Conservation (phyloP, 1,284 basidiomycete genomes). For the Meripilus lineatus region DNA sequence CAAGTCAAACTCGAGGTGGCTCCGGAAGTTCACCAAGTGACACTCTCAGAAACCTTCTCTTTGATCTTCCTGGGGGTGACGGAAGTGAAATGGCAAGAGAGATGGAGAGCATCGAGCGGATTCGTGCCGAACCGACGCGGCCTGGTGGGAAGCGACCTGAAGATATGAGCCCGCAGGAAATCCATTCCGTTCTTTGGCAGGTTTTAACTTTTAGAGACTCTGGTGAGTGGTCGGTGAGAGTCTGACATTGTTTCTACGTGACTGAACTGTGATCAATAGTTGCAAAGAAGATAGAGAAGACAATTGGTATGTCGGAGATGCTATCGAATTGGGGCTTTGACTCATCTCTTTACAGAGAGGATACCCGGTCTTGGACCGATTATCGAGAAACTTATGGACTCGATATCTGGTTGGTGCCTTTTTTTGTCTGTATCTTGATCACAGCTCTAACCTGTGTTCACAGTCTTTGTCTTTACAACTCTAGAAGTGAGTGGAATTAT, state of each 20-base stretch:
- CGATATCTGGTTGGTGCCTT: constrained; percentile 50
- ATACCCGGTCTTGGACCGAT: constrained; percentile 67
- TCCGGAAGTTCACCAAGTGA: constrained; percentile 34
- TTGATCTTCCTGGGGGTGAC: constrained; percentile 57
- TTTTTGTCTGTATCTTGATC: not conserved
- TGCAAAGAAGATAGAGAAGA: constrained; percentile 82
- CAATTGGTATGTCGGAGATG: constrained; percentile 75
- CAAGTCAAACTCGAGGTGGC: constrained; percentile 31
- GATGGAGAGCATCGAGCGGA: constrained; percentile 70
- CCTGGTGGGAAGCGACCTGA: constrained; percentile 59
- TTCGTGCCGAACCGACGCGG: constrained; percentile 51
- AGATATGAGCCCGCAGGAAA: constrained; percentile 85
- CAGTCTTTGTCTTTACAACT: constrained; percentile 79
- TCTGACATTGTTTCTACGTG: not conserved
- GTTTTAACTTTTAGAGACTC: constrained; percentile 81
- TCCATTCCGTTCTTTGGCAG: constrained; percentile 82
- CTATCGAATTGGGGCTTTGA: constrained; percentile 14
- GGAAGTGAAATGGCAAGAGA: constrained; percentile 64
- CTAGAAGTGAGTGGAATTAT: constrained; percentile 30
- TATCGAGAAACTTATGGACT: constrained; percentile 81
- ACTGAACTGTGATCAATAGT: constrained; percentile 31
- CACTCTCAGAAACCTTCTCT: constrained; percentile 48
- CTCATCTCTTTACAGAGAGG: constrained; percentile 60
- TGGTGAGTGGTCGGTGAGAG: constrained; percentile 16
- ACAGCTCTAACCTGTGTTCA: not conserved